Evolutionary conservation across 192 early-diverging fungal species (phyloP).

Genomic region (Helicostylum pulchrum): DNA sequence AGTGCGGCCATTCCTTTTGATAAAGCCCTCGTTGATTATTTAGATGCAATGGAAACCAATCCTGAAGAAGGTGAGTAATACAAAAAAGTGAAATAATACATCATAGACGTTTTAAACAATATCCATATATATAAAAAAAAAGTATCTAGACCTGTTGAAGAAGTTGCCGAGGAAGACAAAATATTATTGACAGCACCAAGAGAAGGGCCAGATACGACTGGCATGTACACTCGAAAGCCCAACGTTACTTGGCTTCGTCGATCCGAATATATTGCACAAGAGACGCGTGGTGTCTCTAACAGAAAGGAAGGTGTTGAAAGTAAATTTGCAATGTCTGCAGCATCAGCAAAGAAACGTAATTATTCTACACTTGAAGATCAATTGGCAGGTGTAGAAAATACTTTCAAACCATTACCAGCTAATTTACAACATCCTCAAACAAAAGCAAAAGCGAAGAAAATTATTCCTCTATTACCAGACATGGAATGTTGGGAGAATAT

Average conservation of each 20-base stretch:
- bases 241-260: conserved; percentile 53
- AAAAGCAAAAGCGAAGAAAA: conserved; percentile 42
- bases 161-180: conserved; percentile 31
- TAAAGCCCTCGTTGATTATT: conserved; percentile 42
- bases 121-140: neutral
- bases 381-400: conserved; percentile 44
- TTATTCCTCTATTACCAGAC: conserved; percentile 55
- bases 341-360: conserved; percentile 24
- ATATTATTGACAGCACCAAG: conserved; percentile 23
- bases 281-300: conserved; percentile 39
- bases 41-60: conserved; percentile 39
- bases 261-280: conserved; percentile 51
- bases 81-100: neutral
- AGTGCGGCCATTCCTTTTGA: conserved; percentile 44
- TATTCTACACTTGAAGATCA: conserved; percentile 43
- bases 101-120: neutral
- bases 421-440: conserved; percentile 47
- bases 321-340: conserved; percentile 30
- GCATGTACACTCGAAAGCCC: conserved; percentile 27
- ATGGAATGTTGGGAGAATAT: conserved; percentile 46
- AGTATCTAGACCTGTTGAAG: conserved; percentile 8
- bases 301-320: conserved; percentile 25
- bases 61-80: conserved; percentile 24
- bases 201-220: conserved; percentile 18
- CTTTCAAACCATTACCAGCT: conserved; percentile 37